Percentiles rank a stretch among this genome's conserved stretches.
phyloP scores from a whole-genome alignment of 352 stramenopile genomes.

The Phytopythium boreale region DNA sequence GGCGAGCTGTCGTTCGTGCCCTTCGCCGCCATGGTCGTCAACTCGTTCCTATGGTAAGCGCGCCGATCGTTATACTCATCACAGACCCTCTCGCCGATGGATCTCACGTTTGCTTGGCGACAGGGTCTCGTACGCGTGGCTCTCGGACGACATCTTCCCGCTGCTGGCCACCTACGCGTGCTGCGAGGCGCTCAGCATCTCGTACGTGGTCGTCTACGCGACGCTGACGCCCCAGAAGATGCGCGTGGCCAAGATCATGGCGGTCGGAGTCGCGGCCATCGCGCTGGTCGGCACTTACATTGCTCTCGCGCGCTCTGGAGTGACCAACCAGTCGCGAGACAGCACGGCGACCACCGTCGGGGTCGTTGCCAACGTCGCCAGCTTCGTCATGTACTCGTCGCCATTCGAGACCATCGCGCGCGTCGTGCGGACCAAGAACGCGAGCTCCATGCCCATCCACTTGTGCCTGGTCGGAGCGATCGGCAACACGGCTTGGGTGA shows the following conservation, averaged over 20 bases:
- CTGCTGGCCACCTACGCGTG: slow-evolving; percentile 47
- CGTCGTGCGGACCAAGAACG: slow-evolving; percentile 23
- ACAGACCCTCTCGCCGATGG: background rate
- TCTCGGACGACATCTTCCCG: slow-evolving; percentile 47
- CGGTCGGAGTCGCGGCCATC: slow-evolving; percentile 87
- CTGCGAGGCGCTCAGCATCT: slow-evolving; percentile 37
- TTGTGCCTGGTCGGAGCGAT: slow-evolving; percentile 25
- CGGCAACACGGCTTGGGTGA: slow-evolving; percentile 29
- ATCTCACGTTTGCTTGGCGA: background rate
- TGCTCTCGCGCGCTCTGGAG: slow-evolving; percentile 15
- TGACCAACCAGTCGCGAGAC: slow-evolving; percentile 23
- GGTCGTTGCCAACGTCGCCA: slow-evolving; percentile 19
- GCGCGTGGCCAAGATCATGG: slow-evolving; percentile 14
- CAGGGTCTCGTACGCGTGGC: slow-evolving; percentile 37
- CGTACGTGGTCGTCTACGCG: slow-evolving; percentile 31
- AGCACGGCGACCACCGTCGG: slow-evolving; percentile 16
- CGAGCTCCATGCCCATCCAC: slow-evolving; percentile 33
- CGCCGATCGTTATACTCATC: background rate
- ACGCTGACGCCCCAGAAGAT: slow-evolving; percentile 22
- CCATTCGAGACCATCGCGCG: slow-evolving; percentile 20
- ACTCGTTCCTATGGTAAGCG: slow-evolving; percentile 4
- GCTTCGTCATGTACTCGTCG: slow-evolving; percentile 15
- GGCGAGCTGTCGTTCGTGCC: slow-evolving; percentile 7
- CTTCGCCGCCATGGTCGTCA: slow-evolving; percentile 6
- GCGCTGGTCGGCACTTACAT: slow-evolving; percentile 25